Evolutionary conservation across 225 moss, liverwort and hornwort genomes (phyloP).

Genomic region (Sphagnum tenellum): DNA sequence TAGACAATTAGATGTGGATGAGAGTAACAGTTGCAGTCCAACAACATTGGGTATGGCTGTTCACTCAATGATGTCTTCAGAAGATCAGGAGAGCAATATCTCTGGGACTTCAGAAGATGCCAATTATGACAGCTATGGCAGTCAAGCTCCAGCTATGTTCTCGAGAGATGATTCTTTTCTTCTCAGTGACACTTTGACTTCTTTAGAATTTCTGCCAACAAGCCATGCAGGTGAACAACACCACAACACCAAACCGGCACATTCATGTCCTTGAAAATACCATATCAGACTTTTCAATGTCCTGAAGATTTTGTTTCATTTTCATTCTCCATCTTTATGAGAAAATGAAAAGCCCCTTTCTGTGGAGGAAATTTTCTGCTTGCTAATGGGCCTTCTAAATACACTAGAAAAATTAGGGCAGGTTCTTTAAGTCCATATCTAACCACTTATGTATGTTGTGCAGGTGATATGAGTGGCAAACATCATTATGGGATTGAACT

Average conservation of each 20-base stretch:
- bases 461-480: conserved; percentile 17
- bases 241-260: too few relatives aligned
- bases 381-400: too few relatives aligned
- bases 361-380: too few relatives aligned
- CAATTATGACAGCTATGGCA: conserved; percentile 15
- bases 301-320: not conserved
- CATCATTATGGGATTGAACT: conserved; percentile 10
- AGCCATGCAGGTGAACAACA: too few relatives aligned
- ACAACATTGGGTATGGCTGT: conserved; percentile 24
- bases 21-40: too few relatives aligned
- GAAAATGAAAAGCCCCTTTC: too few relatives aligned
- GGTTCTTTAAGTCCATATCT: too few relatives aligned
- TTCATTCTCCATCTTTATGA: too few relatives aligned
- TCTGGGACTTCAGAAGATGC: conserved; percentile 19
- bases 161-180: conserved; percentile 38
- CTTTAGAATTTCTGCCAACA: conserved; percentile 23
- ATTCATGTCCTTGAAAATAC: too few relatives aligned
- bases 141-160: conserved; percentile 33
- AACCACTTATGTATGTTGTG: not conserved
- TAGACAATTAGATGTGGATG: too few relatives aligned
- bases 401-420: too few relatives aligned
- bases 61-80: conserved; percentile 24
- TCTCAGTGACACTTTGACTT: conserved; percentile 9
- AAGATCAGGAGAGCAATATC: conserved; percentile 12
- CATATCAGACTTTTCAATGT: conserved; percentile 33